Evolutionary conservation across 2,329 filamentous ascomycete genomes (phyloP).

Genomic region (Dothiorella sarmentorum): DNA sequence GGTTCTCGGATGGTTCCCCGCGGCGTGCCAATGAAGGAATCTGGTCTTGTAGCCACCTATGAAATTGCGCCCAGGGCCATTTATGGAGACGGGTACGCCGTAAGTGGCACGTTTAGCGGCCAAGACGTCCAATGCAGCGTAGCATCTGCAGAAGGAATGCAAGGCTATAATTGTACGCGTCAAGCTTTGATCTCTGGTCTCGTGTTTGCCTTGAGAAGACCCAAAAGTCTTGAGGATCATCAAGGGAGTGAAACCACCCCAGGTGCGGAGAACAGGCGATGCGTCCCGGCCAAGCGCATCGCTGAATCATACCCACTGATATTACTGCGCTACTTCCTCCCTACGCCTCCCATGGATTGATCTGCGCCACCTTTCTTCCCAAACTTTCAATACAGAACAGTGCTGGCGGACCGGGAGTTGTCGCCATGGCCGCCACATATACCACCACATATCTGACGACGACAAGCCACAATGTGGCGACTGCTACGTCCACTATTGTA

Average conservation of each 20-base stretch:
- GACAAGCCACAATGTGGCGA: background rate
- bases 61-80: background rate
- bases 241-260: background rate
- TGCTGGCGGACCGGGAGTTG: background rate
- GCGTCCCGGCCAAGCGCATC: background rate
- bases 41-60: background rate
- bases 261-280: background rate
- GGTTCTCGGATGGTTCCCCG: background rate
- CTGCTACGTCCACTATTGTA: background rate
- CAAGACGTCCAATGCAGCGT: background rate
- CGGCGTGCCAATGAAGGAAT: background rate
- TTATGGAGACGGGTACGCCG: background rate
- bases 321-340: background rate
- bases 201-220: background rate
- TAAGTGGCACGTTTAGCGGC: background rate
- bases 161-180: background rate
- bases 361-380: background rate
- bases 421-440: constrained; percentile 1
- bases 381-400: background rate
- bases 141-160: background rate
- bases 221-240: background rate
- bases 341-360: background rate
- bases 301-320: background rate
- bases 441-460: background rate
- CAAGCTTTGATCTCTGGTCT: background rate